Conservation (phyloP, 2,329 filamentous ascomycete species). For the Alternaria tenuissima region DNA sequence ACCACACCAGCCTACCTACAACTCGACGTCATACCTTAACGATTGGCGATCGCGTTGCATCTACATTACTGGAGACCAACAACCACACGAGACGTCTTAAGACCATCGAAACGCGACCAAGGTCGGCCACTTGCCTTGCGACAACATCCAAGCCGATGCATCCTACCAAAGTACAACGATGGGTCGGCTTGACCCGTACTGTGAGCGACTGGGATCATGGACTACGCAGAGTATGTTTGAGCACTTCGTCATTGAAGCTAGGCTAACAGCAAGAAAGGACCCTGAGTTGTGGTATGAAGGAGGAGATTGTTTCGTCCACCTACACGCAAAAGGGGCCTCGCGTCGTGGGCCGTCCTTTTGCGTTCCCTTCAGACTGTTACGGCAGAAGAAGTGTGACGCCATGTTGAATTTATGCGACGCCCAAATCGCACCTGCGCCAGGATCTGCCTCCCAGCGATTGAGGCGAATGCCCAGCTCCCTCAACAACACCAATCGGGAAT, state of each 20-base stretch:
- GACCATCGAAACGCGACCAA: constrained; percentile 13
- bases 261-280: constrained; percentile 61
- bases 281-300: constrained; percentile 73
- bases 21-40: constrained; percentile 13
- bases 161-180: constrained; percentile 40
- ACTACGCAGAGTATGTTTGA: constrained; percentile 53
- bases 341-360: constrained; percentile 72
- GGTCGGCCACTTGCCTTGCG: constrained; percentile 30
- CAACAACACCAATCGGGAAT: constrained; percentile 53
- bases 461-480: constrained; percentile 29
- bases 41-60: constrained; percentile 6
- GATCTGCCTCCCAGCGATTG: constrained; percentile 14
- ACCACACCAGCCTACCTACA: constrained; percentile 4
- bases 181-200: constrained; percentile 45
- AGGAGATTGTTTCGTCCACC: constrained; percentile 74
- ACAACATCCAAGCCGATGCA: constrained; percentile 30
- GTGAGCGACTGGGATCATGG: constrained; percentile 54
- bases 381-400: constrained; percentile 66
- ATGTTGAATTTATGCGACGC: constrained; percentile 62
- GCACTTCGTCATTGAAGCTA: background rate
- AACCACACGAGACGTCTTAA: background rate
- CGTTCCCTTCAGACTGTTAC: constrained; percentile 66
- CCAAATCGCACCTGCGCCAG: constrained; percentile 34
- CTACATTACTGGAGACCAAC: constrained; percentile 5
- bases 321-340: constrained; percentile 72